Conservation (phyloP, 2,329 filamentous ascomycete genomes). For the Cyclaneusma minus region DNA sequence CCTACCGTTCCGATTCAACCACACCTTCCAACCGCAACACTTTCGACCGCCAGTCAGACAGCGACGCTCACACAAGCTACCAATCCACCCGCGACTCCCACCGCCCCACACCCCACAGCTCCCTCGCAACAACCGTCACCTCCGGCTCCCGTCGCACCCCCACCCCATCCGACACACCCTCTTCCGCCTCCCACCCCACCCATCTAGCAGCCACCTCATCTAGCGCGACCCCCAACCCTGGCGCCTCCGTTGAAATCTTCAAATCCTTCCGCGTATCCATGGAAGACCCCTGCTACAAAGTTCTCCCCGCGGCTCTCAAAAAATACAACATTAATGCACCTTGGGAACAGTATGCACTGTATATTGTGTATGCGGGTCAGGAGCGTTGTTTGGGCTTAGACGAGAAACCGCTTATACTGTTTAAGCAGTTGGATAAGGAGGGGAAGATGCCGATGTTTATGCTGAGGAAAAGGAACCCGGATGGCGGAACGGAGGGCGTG, state of each 20-base stretch:
- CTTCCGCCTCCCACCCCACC: constrained; percentile 30
- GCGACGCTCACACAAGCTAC: constrained; percentile 13
- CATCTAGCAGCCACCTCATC: constrained; percentile 46
- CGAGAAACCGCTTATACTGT: constrained; percentile 86
- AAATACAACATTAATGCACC: constrained; percentile 98
- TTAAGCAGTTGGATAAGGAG: constrained; percentile 94
- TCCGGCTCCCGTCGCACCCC: constrained; percentile 37
- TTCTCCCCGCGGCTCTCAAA: constrained; percentile 84
- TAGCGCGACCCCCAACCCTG: constrained; percentile 25
- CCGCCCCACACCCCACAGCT: constrained; percentile 14
- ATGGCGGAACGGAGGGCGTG: constrained; percentile 1
- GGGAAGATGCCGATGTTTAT: constrained; percentile 99
- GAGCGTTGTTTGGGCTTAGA: constrained; percentile 84
- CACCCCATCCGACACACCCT: constrained; percentile 46
- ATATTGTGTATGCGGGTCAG: constrained; percentile 98
- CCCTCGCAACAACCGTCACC: constrained; percentile 7
- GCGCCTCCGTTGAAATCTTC: constrained; percentile 77
- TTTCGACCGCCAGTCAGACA: constrained; percentile 36
- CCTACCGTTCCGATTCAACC: constrained; percentile 40
- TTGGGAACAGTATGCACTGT: constrained; percentile 92
- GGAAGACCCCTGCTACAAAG: constrained; percentile 96
- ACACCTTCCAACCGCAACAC: constrained; percentile 39
- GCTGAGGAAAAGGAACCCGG: constrained; percentile 39
- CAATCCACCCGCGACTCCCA: constrained; percentile 2
- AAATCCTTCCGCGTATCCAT: constrained; percentile 97